These are phyloP conservation scores for Croton laevigatus DNA, from an alignment of 441 rosid species.

Conservation along the genomic window DNA sequence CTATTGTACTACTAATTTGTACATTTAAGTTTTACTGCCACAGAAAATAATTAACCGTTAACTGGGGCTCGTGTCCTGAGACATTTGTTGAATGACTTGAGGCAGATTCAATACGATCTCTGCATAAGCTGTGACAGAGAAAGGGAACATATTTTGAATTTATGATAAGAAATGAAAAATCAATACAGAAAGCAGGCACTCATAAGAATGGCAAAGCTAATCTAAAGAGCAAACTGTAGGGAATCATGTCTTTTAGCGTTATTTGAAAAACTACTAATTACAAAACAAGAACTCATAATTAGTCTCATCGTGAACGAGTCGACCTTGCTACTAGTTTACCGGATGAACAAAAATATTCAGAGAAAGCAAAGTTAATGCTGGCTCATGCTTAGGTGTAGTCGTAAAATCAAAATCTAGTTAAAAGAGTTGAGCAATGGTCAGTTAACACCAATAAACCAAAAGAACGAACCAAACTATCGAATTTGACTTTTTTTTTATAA, in stretches of 20 bases:
- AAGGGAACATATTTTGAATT: background rate
- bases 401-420: no score
- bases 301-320: background rate
- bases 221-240: no score
- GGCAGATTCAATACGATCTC: conserved; percentile 79
- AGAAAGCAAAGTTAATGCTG: background rate
- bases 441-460: no score
- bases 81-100: conserved; percentile 56
- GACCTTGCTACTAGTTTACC: background rate
- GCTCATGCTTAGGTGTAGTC: background rate
- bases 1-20: conserved; percentile 7
- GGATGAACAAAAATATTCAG: background rate
- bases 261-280: background rate
- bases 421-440: no score
- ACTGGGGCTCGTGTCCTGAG: conserved; percentile 33
- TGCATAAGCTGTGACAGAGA: conserved; percentile 62
- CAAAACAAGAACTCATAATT: background rate
- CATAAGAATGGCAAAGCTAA: background rate
- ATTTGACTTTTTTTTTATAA: no score
- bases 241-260: background rate
- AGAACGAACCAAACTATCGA: no score
- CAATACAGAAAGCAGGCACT: background rate
- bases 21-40: conserved; percentile 5
- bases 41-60: conserved; percentile 10
- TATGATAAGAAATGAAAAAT: background rate